Evolutionary conservation across 2,329 filamentous ascomycete genomes (phyloP), one percentile per base, ranked within the genome.

Genomic region (Cordyceps fumosorosea): DNA sequence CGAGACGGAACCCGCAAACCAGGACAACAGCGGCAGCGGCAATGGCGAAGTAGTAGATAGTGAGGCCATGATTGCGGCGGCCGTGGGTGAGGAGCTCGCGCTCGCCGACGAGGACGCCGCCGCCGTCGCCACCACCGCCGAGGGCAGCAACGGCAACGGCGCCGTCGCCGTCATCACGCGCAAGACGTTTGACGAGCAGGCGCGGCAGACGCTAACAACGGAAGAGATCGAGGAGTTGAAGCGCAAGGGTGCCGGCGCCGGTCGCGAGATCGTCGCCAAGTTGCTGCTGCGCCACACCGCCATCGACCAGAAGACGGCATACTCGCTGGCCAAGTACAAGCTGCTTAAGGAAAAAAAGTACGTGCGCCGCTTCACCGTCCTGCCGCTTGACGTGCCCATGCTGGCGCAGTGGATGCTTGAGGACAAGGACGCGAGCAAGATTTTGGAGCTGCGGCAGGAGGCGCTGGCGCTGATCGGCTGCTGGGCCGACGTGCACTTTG

Each of bases 271-370:
- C 54, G 95, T 99, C 66, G 88, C 90, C n/a, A 96, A 93, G 76
- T 86, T 99, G 29, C 84, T 99, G 75, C 83, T 92, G 34, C 95
- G 92, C 50, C 95, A 99, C 74, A 88, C 90, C 20, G 90, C 89
- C 1, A 82, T 99, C 50, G 92, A 96, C 67, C 89, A 98, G 77
- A 99, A 99, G 81, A 98, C 95, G 0, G 83, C 87, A 0, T 99
- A 96, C 71, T 96, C 92, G 2, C 80, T 97, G 63, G 93, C 93
- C 50, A 99, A 99, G 75, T 99, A 99, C 76, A 96, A 95, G 70
- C 79, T 98, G 20, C 82, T 96, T 52, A 99, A 99, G 78, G 89
- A 90, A 66, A 93, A 88, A 72, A 99, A 99, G 76, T 98, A 96
- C 73, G 83, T 98, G 66, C 88, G 89, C 69, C 83, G 92, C 14